Evolutionary conservation across 2,329 filamentous ascomycete species (phyloP), one percentile per base, ranked within the genome.

Genomic region (Phyllosticta ampelicida): DNA sequence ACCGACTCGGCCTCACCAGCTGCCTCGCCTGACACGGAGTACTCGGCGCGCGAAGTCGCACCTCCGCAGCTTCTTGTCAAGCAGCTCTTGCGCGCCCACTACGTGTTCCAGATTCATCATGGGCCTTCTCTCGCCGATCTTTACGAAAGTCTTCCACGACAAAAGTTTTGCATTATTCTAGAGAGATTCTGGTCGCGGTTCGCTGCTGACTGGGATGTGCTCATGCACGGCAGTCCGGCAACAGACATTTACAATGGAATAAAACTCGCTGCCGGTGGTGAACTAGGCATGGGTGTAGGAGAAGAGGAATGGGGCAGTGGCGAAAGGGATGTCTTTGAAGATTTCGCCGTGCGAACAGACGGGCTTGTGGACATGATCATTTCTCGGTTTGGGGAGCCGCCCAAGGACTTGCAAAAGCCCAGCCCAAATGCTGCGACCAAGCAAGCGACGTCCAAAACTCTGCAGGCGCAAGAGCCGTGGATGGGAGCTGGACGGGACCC

Each of bases 241-340:
- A 82, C 86, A 1, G 86, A 86, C 62, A 78, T 95, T 5, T 90
- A 90, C 66, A 84, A 86, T 10, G 90, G 89, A 5, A 84, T 96
- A 67, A 96, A 95, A 71, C 78, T 99, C 29, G 89, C 91, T 11
- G 89, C 87, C 6, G 90, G 89, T 30, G 92, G 94, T 18, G 92
- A 97, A 73, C 81, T 97, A 23, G 94, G 94, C 16, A 83, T 96
- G 51, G 94, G 94, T 0, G 94, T 97, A 1, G 94, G 94, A 18
- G 94, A 97, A 70, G 94, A 97, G 74, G 89, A 96, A 58, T 86
- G 90, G 70, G 92, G 92, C 4, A 96, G 92, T 68, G 90, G 90
- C 29, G 92, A 97, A 74, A 80, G 92, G 65, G 92, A 95, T 65
- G 92, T 97, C 0, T 77, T 99, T 1, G 92, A 97, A 71, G 90